These are phyloP conservation scores for Cryptococcus sp. DNA, from an alignment of 1,284 basidiomycete species.

Conservation along the genomic window DNA sequence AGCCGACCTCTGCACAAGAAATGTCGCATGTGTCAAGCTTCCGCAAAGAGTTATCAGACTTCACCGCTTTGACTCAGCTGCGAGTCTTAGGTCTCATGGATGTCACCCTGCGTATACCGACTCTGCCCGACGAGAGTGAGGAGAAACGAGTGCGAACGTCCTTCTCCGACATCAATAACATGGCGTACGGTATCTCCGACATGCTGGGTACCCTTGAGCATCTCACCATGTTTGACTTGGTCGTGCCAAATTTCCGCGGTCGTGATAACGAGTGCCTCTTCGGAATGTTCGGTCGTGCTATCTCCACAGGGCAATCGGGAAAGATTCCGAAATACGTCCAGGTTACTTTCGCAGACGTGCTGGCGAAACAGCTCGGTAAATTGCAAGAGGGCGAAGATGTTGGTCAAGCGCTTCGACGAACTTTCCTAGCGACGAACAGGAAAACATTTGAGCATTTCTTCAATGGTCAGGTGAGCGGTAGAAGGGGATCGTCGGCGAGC, in stretches of 20 bases:
- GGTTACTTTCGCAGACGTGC: conserved; percentile 70
- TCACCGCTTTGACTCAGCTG: conserved; percentile 78
- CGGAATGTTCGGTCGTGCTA: conserved; percentile 86
- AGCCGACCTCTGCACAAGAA: conserved; percentile 61
- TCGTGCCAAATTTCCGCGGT: conserved; percentile 82
- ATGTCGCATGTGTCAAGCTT: conserved; percentile 49
- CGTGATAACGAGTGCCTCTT: conserved; percentile 83
- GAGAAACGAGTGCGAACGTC: conserved; percentile 92
- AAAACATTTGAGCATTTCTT: conserved; percentile 66
- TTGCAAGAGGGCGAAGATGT: conserved; percentile 63
- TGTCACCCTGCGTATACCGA: conserved; percentile 82
- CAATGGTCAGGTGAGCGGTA: conserved; percentile 34
- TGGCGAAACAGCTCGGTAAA: conserved; percentile 63
- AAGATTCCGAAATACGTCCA: conserved; percentile 70
- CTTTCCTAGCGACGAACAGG: conserved; percentile 83
- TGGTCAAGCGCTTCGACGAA: conserved; percentile 75
- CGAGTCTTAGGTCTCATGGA: conserved; percentile 96
- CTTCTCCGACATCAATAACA: conserved; percentile 82
- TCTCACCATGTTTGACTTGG: conserved; percentile 89
- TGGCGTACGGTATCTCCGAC: conserved; percentile 97
- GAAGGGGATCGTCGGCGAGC: conserved; percentile 72
- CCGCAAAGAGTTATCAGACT: conserved; percentile 70
- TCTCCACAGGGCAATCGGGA: conserved; percentile 59
- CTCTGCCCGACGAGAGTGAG: conserved; percentile 87
- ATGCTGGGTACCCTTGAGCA: conserved; percentile 76